phyloP scores from a whole-genome alignment of 306 rosid species.

The Malus sieversii region DNA sequence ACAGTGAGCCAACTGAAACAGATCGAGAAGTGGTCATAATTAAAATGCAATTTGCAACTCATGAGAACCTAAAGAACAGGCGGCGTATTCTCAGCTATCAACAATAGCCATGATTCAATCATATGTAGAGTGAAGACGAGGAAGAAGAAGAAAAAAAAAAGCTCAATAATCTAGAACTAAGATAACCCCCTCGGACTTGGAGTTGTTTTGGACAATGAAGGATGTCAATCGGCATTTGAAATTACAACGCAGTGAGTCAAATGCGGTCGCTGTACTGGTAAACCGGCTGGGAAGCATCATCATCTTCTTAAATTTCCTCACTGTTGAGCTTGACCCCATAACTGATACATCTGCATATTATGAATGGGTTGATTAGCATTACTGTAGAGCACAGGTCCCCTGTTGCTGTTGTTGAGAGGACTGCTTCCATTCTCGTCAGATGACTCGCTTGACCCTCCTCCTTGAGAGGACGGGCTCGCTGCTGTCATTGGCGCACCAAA shows the following conservation, averaged over 20 bases:
- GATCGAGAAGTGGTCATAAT: neutral
- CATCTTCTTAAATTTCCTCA: slow-evolving; percentile 23
- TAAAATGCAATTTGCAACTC: slow-evolving; percentile 19
- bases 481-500: slow-evolving; percentile 44
- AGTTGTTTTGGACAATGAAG: slow-evolving; percentile 14
- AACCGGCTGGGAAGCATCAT: neutral
- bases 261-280: slow-evolving; percentile 18
- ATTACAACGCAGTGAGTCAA: neutral
- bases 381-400: slow-evolving; percentile 40
- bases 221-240: neutral
- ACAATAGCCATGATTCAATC: slow-evolving; percentile 20
- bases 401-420: slow-evolving; percentile 40
- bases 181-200: slow-evolving; percentile 23
- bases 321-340: slow-evolving; percentile 65
- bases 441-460: slow-evolving; percentile 53
- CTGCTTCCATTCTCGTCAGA: slow-evolving; percentile 56
- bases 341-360: slow-evolving; percentile 39
- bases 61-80: slow-evolving; percentile 21
- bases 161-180: slow-evolving; percentile 10
- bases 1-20: neutral
- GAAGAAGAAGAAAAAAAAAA: neutral
- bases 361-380: slow-evolving; percentile 45
- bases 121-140: neutral
- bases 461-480: slow-evolving; percentile 54
- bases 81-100: slow-evolving; percentile 39